Evolutionary conservation across 495 filamentous ascomycete species (phyloP).

Genomic region (Tuber indicum): DNA sequence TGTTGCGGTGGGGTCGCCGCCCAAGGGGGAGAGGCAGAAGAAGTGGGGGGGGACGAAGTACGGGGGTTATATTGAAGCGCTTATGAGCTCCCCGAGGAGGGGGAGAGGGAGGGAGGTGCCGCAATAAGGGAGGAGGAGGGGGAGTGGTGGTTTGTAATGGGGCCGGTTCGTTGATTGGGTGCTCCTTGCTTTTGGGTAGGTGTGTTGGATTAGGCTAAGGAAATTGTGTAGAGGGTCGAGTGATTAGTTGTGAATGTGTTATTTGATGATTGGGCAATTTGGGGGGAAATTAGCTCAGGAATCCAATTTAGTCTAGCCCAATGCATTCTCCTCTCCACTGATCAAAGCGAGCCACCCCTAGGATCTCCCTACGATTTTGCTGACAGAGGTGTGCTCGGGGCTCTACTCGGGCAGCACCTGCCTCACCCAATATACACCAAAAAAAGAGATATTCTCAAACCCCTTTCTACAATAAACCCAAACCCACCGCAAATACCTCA

Average conservation of each 20-base stretch:
- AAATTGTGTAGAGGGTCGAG: not conserved
- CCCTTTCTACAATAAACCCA: not conserved
- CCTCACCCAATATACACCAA: too few relatives aligned
- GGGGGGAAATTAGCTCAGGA: not conserved
- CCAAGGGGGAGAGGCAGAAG: not conserved
- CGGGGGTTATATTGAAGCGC: not conserved
- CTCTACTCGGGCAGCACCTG: not conserved
- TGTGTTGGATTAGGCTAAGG: not conserved
- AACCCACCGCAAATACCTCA: not conserved
- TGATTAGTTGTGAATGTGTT: not conserved
- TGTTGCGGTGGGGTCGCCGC: not conserved
- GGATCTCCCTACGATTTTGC: not conserved
- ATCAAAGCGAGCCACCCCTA: not conserved
- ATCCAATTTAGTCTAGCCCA: not conserved
- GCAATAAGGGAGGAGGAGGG: not conserved
- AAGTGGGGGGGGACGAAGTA: not conserved
- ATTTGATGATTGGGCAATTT: not conserved
- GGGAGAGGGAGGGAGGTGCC: not conserved
- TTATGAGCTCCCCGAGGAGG: not conserved
- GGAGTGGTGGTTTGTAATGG: not conserved
- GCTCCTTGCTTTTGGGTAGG: not conserved
- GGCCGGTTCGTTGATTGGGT: not conserved
- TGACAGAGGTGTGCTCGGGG: not conserved
- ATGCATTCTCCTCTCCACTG: not conserved
- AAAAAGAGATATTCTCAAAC: not conserved